phyloP scores from a whole-genome alignment of 495 filamentous ascomycete species.

The Hypoxylon lienhwacheense region DNA sequence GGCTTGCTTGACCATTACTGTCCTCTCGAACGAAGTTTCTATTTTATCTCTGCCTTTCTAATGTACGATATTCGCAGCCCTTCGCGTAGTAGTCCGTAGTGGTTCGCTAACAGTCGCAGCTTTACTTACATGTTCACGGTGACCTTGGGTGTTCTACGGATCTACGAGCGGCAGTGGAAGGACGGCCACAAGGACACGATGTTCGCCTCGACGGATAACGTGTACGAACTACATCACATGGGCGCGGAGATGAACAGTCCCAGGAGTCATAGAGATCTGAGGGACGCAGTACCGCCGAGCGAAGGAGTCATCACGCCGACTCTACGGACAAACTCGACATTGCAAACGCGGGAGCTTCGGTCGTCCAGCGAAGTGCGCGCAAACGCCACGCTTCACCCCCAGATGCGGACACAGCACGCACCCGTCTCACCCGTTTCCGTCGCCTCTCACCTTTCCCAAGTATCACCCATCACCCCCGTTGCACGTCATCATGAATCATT shows the following conservation, averaged over 20 bases:
- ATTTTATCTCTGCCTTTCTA: constrained; percentile 37
- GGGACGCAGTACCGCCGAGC: background rate
- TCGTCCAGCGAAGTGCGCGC: constrained; percentile 1
- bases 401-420: background rate
- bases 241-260: constrained; percentile 10
- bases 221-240: constrained; percentile 33
- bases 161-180: constrained; percentile 38
- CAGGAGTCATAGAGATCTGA: background rate
- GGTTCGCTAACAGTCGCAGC: constrained; percentile 22
- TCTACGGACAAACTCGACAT: constrained; percentile 1
- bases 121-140: constrained; percentile 46
- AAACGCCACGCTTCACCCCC: background rate
- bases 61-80: constrained; percentile 30
- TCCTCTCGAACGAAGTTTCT: constrained; percentile 41
- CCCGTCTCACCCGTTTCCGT: constrained; percentile 28
- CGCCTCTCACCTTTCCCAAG: constrained; percentile 23
- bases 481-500: constrained; percentile 13
- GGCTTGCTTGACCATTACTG: constrained; percentile 44
- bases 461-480: constrained; percentile 25
- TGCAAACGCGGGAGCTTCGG: constrained; percentile 10
- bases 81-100: too few relatives aligned
- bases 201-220: constrained; percentile 31
- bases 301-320: constrained; percentile 16
- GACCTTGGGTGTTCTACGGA: constrained; percentile 35
- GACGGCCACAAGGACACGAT: constrained; percentile 29